These are phyloP conservation scores for Fulvia fulva DNA, from an alignment of 2,329 filamentous ascomycete genomes.

Conservation along the genomic window DNA sequence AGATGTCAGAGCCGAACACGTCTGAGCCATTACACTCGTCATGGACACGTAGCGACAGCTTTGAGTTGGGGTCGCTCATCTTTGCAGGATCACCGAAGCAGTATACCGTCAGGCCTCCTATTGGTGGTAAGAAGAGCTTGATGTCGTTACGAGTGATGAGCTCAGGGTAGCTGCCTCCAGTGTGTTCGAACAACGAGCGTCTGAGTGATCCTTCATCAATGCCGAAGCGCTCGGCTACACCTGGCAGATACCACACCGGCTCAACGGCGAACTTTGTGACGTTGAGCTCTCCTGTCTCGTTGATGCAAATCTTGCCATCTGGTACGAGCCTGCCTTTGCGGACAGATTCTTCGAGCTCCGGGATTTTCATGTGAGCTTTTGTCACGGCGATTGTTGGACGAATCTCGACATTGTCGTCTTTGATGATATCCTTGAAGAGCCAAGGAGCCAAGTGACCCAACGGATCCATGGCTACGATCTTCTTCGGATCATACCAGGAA, in stretches of 20 bases:
- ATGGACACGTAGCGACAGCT: slow-evolving; percentile 79
- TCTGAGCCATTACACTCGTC: slow-evolving; percentile 94
- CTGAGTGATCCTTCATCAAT: slow-evolving; percentile 89
- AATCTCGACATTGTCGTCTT: slow-evolving; percentile 63
- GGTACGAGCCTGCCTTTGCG: slow-evolving; percentile 67
- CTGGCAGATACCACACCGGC: slow-evolving; percentile 62
- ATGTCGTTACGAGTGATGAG: slow-evolving; percentile 91
- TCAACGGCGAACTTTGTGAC: slow-evolving; percentile 98
- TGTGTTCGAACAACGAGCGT: slow-evolving; percentile 87
- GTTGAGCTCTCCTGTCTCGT: slow-evolving; percentile 77
- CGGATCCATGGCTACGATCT: slow-evolving; percentile 97
- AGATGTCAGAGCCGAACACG: slow-evolving; percentile 97
- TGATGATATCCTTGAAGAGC: slow-evolving; percentile 75
- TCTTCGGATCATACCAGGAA: slow-evolving; percentile 83
- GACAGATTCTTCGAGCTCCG: slow-evolving; percentile 88
- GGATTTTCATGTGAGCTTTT: slow-evolving; percentile 92
- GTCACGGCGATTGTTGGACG: slow-evolving; percentile 84
- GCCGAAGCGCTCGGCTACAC: slow-evolving; percentile 82
- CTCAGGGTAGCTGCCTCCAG: slow-evolving; percentile 93
- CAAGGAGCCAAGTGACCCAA: slow-evolving; percentile 82
- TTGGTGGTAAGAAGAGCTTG: slow-evolving; percentile 92
- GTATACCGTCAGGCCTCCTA: slow-evolving; percentile 93
- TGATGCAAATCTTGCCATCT: slow-evolving; percentile 88
- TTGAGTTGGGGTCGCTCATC: slow-evolving; percentile 80
- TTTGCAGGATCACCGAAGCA: slow-evolving; percentile 94